Percentiles rank a stretch among this genome's conserved stretches.
Conservation (phyloP, 768 basidiomycete genomes). For the Rhodotorula babjevae region DNA sequence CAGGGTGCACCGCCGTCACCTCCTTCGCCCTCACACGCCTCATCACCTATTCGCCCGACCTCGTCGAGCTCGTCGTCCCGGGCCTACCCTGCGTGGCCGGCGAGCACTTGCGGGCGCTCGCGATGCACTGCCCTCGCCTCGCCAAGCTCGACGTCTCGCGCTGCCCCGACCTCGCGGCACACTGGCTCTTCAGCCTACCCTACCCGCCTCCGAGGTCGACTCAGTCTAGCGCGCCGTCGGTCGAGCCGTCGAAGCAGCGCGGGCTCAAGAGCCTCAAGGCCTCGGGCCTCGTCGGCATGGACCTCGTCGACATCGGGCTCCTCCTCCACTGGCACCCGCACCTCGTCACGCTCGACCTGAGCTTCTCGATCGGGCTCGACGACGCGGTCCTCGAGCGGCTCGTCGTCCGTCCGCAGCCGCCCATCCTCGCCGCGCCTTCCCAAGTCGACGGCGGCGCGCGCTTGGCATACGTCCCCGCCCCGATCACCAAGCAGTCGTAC, state of each 20-base stretch:
- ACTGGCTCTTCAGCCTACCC: conserved; percentile 46
- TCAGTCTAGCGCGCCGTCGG: conserved; percentile 7
- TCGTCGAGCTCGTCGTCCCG: conserved; percentile 63
- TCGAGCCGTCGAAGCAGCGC: neutral
- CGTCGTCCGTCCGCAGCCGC: conserved; percentile 48
- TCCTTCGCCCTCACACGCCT: conserved; percentile 66
- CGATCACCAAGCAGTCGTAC: conserved; percentile 53
- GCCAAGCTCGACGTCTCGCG: conserved; percentile 64
- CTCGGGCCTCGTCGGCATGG: conserved; percentile 57
- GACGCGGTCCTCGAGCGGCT: neutral
- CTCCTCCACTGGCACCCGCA: conserved; percentile 45
- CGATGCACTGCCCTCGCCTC: conserved; percentile 57
- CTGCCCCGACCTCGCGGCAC: conserved; percentile 60
- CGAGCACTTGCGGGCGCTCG: conserved; percentile 66
- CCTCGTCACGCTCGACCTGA: conserved; percentile 44
- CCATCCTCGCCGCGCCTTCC: conserved; percentile 59
- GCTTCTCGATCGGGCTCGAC: neutral
- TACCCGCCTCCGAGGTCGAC: conserved; percentile 50
- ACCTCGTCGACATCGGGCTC: conserved; percentile 41
- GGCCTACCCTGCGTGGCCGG: conserved; percentile 68
- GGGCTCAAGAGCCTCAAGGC: conserved; percentile 61
- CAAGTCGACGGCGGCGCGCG: conserved; percentile 43
- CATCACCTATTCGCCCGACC: conserved; percentile 63
- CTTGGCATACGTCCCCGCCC: conserved; percentile 48
- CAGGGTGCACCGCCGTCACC: conserved; percentile 64